Base-by-base conservation (phyloP, 2,329 filamentous ascomycete species). In the Xylariaceae sp. region DNA sequence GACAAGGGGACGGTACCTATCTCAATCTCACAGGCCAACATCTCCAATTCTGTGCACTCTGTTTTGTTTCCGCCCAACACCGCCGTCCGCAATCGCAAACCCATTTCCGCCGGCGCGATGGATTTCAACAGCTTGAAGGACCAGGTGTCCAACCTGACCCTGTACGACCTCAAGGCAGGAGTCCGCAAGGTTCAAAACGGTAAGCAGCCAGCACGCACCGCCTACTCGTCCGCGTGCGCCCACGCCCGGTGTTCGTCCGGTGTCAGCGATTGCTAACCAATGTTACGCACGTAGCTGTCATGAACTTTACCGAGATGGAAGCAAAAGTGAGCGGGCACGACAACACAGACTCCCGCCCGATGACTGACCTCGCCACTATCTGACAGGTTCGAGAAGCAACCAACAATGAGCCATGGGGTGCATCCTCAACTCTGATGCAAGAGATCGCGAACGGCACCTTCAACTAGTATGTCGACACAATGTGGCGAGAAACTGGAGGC, bases 281-380 rank as follows among this genome's bases (percentile, higher is more conserved):
- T 54, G 39, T 33, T 3, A 44, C 38, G 14, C 47, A 12, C n/a
- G n/a, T 17, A 96, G 91, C 91, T 60, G 91, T 96, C 55, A 96
- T 97, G 92, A 97, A 96, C 75, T 96, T 93, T 72, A 96, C 92
- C 40, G 92, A 97, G 69, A 93, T 94, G 89, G 90, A 95, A 74
- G 72, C 82, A 42, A 85, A 84, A 79, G 81, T 84, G 59, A 42
- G 53, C 59, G 22, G 4, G 12, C 40, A 36, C 22, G 22, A 7
- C 22, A 7, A 28, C 22, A 28, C 22, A 28, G 22, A 28, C 22
- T 28, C 4, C 22, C 22, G 22, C 22, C 22, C 7, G 22, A 28
- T 48, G 31, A 50, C 46, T 40, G 13, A 48, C 52, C n/a, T 46
- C 41, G 45, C 38, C 44, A 42, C 49, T 38, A 41, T 45, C 43